Evolutionary conservation across 768 basidiomycete species (phyloP), one percentile per base, ranked within the genome.

Genomic region (Boletus speciosus): DNA sequence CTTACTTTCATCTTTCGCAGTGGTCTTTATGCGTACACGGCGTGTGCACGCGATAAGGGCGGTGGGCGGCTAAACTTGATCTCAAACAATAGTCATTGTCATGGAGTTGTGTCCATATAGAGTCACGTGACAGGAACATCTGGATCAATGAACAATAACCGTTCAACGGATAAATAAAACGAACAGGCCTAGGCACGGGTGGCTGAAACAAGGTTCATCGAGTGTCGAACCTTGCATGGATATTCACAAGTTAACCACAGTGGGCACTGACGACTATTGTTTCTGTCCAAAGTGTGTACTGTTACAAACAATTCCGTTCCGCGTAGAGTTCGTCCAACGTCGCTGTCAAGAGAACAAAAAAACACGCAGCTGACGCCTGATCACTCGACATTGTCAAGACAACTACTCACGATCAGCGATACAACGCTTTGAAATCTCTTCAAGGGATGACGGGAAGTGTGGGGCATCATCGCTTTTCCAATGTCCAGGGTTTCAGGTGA

Each of bases 31-130:
- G 58, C 36, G 35, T 47, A 38, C 25, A 29, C 31, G 43, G 19
- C 39, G 16, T 11, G 42, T 31, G 53, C 54, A 55, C 48, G 41
- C 58, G 36, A 37, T 19, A 40, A 52, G 47, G 54, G 19, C 19
- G 19, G 41, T 32, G 43, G 48, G 56, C 29, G 54, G 46, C 55
- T 50, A 46, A 47, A 39, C 41, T 48, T 54, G 55, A 53, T 50
- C 16, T 44, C 46, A 55, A 63, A 72, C 65, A 71, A 71, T 67
- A 57, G 51, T 40, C 61, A 70, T 66, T 61, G 62, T 70, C 40
- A 46, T 61, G 43, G 36, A 32, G 29, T 25, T 32, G 35, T 41
- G 23, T n/a, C 45, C 47, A 12, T 29, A 6, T n/a, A 15, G 14
- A 19, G 14, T 62, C 69, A 70, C 66, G 62, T 70, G 70, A 49